phyloP scores from a whole-genome alignment of 2,329 filamentous ascomycete genomes.

The Ceratocystis eucalypticola region DNA sequence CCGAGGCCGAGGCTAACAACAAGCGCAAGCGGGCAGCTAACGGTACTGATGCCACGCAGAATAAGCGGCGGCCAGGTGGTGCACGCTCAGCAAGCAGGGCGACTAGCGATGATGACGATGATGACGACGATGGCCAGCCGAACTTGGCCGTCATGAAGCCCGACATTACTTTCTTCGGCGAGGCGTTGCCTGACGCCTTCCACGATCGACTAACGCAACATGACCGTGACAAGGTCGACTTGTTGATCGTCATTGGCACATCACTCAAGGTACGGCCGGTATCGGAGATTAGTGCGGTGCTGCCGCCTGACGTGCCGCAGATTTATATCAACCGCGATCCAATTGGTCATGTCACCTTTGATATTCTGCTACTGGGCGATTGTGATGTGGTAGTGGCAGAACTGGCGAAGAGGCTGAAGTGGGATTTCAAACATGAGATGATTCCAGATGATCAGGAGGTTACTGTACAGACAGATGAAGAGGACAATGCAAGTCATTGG shows the following conservation, averaged over 20 bases:
- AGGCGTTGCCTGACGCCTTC: slow-evolving; percentile 74
- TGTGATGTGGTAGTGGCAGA: slow-evolving; percentile 85
- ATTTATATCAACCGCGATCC: slow-evolving; percentile 80
- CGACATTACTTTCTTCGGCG: slow-evolving; percentile 96
- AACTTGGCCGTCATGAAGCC: slow-evolving; percentile 80
- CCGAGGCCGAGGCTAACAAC: slow-evolving; percentile 21
- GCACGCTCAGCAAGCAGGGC: slow-evolving; percentile 24
- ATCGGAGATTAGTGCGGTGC: slow-evolving; percentile 71
- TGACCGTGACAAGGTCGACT: slow-evolving; percentile 67
- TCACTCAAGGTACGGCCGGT: slow-evolving; percentile 93
- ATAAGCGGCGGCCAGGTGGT: slow-evolving; percentile 12
- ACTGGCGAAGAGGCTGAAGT: slow-evolving; percentile 67
- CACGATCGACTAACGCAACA: slow-evolving; percentile 65
- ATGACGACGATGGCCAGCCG: slow-evolving; percentile 38
- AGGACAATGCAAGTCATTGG: slow-evolving; percentile 29
- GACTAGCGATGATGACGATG: slow-evolving; percentile 24
- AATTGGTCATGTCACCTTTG: slow-evolving; percentile 82
- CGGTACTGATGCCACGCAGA: slow-evolving; percentile 23
- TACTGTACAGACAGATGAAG: slow-evolving; percentile 37
- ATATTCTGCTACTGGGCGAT: slow-evolving; percentile 90
- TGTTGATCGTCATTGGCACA: slow-evolving; percentile 92
- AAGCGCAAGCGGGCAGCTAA: slow-evolving; percentile 33
- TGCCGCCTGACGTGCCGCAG: slow-evolving; percentile 70
- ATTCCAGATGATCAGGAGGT: slow-evolving; percentile 53
- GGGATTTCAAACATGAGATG: slow-evolving; percentile 74